phyloP scores from a whole-genome alignment of 164 flowering plant genomes.

The Cinnamomum chago region DNA sequence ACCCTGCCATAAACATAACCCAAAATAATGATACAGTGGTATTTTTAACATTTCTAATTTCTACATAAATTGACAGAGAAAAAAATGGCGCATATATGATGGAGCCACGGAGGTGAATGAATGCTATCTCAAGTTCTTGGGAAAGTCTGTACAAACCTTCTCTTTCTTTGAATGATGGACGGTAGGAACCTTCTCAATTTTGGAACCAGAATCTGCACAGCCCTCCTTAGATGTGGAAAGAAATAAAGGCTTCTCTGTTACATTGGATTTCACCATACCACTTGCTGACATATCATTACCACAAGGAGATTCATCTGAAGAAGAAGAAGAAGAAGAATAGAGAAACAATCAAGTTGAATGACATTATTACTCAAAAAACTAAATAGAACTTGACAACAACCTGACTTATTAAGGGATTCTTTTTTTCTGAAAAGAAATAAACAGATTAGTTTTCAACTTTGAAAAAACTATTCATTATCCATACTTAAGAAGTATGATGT shows the following conservation, averaged over 20 bases:
- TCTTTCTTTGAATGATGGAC: slow-evolving; percentile 11
- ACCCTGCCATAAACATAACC: too few species aligned
- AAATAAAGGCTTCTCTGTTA: slow-evolving; percentile 14
- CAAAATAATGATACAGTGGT: too few species aligned
- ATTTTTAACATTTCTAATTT: too few species aligned
- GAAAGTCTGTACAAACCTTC: background rate
- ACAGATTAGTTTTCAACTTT: too few species aligned
- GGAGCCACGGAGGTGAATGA: background rate
- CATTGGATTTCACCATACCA: slow-evolving; percentile 6
- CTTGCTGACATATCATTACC: slow-evolving; percentile 10
- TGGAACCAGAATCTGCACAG: background rate
- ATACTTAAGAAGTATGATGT: too few species aligned
- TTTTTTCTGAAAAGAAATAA: too few species aligned
- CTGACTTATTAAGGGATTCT: too few species aligned
- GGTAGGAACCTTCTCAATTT: slow-evolving; percentile 18
- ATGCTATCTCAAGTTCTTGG: slow-evolving; percentile 22
- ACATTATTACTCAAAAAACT: background rate
- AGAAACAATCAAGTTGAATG: background rate
- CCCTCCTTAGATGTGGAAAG: slow-evolving; percentile 19
- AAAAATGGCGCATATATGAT: too few species aligned
- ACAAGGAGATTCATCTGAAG: slow-evolving; percentile 26
- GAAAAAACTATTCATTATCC: too few species aligned
- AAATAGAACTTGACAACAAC: background rate
- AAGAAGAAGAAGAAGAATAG: background rate
- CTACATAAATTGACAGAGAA: too few species aligned